Evolutionary conservation across 2,329 filamentous ascomycete genomes (phyloP), one percentile per base, ranked within the genome.

Genomic region (Calcarisporium arbuscula): DNA sequence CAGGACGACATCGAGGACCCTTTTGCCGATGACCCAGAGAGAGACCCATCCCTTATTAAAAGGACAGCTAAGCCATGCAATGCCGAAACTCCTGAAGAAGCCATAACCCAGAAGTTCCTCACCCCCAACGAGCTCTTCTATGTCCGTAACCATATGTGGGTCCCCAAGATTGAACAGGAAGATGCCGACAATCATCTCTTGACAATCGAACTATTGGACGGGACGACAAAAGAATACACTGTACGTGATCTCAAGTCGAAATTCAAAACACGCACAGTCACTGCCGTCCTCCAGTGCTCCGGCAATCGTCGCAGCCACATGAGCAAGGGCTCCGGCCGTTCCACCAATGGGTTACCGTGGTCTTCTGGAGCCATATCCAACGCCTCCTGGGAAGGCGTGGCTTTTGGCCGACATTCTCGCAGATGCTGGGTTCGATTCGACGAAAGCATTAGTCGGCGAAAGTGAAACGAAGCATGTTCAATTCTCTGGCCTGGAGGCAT

Each of bases 61-160:
- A 67, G 67, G 36, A 79, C 71, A 2, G 51, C 59, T 8, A 72
- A 71, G 43, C 77, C 77, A 4, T 68, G 74, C 41, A 81, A 81
- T 48, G 76, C 77, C 2, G 77, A 81, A 47, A 74, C 75, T 1
- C 75, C 76, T 0, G 54, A 51, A 1, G 58, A 62, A 4, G 62
- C 62, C 21, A 62, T 80, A 18, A 57, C 56, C 14, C 55, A 60
- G 10, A 54, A 64, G 3, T 80, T 76, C 46, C 55, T 71, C 23
- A 80, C 75, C 0, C 70, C 70, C 4, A 71, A 68, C 27, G 60
- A 67, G 19, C 56, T 74, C 1, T 78, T 78, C 51, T 79, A 77
- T 47, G 68, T 77, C 11, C 67, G 75, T 15, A 76, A 80, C 45
- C 75, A 80, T 54, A 74, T 80, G 61, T 80, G 75, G 76, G 75